phyloP scores from a whole-genome alignment of 2,329 filamentous ascomycete species.

The Colletotrichum godetiae region DNA sequence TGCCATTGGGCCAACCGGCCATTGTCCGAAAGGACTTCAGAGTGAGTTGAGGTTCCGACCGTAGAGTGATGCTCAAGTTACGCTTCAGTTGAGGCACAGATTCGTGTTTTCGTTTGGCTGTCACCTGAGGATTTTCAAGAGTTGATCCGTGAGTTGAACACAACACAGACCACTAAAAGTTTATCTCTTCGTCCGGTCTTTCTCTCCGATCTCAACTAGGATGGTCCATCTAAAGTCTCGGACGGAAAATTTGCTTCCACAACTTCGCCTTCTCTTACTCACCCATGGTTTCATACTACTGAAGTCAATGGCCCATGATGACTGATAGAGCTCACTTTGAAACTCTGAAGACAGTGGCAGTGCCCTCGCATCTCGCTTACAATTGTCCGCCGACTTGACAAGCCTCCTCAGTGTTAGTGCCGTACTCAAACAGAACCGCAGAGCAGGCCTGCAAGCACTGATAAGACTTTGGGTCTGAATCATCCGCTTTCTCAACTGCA shows the following conservation, averaged over 20 bases:
- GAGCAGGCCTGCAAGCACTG: not conserved
- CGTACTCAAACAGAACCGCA: not conserved
- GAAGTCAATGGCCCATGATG: not conserved
- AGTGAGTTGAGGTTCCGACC: not conserved
- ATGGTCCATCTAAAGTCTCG: not conserved
- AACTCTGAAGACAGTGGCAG: not conserved
- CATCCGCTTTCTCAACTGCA: too few species aligned
- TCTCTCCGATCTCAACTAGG: not conserved
- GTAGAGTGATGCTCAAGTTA: not conserved
- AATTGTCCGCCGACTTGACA: not conserved
- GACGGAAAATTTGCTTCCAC: not conserved
- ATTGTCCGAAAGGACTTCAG: not conserved
- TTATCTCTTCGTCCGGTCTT: not conserved
- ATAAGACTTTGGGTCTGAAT: too few species aligned
- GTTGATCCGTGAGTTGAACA: not conserved
- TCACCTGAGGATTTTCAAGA: not conserved
- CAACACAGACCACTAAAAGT: not conserved
- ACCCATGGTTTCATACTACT: not conserved
- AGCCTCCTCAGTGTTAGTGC: too few species aligned
- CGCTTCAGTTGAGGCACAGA: not conserved
- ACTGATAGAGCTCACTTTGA: not conserved
- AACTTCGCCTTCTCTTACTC: conserved; percentile 2
- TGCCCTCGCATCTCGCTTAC: not conserved
- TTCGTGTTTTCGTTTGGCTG: too few species aligned
- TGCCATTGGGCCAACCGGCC: conserved; percentile 50